Percentiles rank a stretch among this genome's conserved stretches.
Conservation (phyloP, 164 flowering plant species). For the Sedum album region DNA sequence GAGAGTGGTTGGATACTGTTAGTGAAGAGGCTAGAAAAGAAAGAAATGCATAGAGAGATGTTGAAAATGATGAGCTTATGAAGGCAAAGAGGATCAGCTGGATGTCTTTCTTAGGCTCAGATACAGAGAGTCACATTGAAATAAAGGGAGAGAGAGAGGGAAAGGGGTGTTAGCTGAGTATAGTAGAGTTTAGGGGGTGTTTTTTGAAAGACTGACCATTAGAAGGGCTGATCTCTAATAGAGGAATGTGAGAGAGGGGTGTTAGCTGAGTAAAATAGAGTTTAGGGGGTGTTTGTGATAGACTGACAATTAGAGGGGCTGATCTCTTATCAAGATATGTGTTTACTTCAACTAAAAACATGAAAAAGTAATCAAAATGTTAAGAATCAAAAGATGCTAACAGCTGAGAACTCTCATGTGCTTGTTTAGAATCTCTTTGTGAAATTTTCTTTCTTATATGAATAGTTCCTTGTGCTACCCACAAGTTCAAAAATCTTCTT, state of each 20-base stretch:
- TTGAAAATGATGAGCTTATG: constrained; percentile 36
- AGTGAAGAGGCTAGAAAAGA: constrained; percentile 20
- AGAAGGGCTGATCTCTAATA: no score
- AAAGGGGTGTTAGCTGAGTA: constrained; percentile 15
- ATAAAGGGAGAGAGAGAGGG: constrained; percentile 21
- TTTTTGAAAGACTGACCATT: constrained; percentile 16
- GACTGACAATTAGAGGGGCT: not conserved
- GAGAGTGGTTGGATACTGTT: constrained; percentile 20
- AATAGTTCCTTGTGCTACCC: constrained; percentile 17
- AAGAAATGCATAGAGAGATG: constrained; percentile 18
- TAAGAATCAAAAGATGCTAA: constrained; percentile 17
- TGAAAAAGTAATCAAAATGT: constrained; percentile 38
- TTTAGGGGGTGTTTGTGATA: constrained; percentile 7
- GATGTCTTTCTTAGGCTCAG: constrained; percentile 56
- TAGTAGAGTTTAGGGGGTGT: not conserved
- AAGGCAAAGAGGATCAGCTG: constrained; percentile 71
- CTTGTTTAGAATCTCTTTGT: constrained; percentile 21
- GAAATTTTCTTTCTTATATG: constrained; percentile 16
- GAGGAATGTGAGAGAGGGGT: constrained; percentile 19
- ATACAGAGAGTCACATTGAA: constrained; percentile 53
- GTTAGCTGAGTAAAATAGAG: constrained; percentile 12
- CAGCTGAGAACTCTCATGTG: constrained; percentile 40
- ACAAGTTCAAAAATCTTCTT: constrained; percentile 23
- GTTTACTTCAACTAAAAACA: constrained; percentile 72
- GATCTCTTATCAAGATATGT: constrained; percentile 19